Base-by-base conservation (phyloP, 2,329 filamentous ascomycete species). In the Chaetothyriales sp. region DNA sequence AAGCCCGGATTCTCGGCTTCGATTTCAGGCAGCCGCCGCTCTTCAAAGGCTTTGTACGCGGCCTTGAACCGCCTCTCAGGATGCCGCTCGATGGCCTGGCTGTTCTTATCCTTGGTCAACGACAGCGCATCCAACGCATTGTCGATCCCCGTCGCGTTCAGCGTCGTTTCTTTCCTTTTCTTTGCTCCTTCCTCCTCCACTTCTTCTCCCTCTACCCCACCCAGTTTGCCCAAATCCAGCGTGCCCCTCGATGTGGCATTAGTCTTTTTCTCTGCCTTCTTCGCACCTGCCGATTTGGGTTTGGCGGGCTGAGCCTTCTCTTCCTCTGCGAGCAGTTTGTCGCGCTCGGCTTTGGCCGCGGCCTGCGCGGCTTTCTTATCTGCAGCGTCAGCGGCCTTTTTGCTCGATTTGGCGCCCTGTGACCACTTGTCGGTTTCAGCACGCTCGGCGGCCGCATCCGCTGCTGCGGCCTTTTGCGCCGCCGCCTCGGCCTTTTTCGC, bases 371-470 rank as follows among this genome's bases (percentile, higher is more conserved):
- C 85, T 61, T 85, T 89, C 70, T 90, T 94, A 48, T 82, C 82
- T 48, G 85, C 86, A 50, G 89, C 88, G 37, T 85, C 83, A 61
- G 94, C 88, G 89, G 94, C 94, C 73, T 95, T 98, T 44, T 83
- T 74, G 62, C 73, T 86, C 60, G 77, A 84, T 74, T 97, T 98
- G 50, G 87, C 68, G 43, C 92, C 92, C 70, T 92, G 88, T 9
- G 76, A 63, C 92, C 92, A 98, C 61, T 94, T 76, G 51, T 78
- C 75, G 4, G 82, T 78, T 63, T 95, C 90, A 25, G 69, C 80
- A 2, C 74, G 78, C 4, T 80, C 80, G 50, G 74, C 77, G 69
- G 83, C 83, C 40, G 77, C 71, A 43, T 87, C 78, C 54, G 83
- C 82, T 2, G 69, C 81, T 0, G 87, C 86, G 54, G 82, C 77